Base-by-base conservation (phyloP, 2,329 filamentous ascomycete species). In the Alternaria angustiovoidea region DNA sequence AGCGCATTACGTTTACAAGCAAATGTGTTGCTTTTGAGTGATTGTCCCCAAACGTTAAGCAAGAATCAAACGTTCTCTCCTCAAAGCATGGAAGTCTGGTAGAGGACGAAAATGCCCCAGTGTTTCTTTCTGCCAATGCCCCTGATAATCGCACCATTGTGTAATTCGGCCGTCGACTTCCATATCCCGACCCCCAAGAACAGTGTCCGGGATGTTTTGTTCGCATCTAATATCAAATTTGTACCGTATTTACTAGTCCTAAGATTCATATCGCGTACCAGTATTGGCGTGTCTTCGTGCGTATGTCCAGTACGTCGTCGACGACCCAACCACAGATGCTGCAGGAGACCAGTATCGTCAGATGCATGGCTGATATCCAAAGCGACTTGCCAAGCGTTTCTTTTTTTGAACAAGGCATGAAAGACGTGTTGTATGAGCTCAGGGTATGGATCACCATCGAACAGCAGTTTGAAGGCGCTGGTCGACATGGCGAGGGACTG, bases 341-440 rank as follows among this genome's bases (percentile, higher is more conserved):
- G 18, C 5, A 9, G 39, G 16, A 24, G 20, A 14, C 18, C 8
- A n/a, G 6, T 16, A n/a, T 42, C 9, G 5, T 20, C n/a, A 14
- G 9, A 20, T 7, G 43, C 24, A 24, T 26, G 43, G 26, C 26
- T 38, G 3, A 14, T 20, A 7, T 26, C 54, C 16, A 43, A 7
- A 12, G 54, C 54, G 4, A 39, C 12, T 36, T 56, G 54, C 46
- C 54, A 51, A 4, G 28, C 8, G n/a, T 26, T 9, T 56, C 46
- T 22, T 22, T 43, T 20, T 24, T 26, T 51, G 46, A 5, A 51
- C 22, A 20, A 16, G 7, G 28, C 6, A 3, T 9, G 12, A 28
- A 51, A 51, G 8, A 24, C 20, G 3, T 12, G 6, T 43, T 11
- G 0, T 36, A 22, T 5, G 4, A 43, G 9, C 20, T 43, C 41